phyloP scores from a whole-genome alignment of 139 green algal genomes.

The Chlorella sorokiniana region DNA sequence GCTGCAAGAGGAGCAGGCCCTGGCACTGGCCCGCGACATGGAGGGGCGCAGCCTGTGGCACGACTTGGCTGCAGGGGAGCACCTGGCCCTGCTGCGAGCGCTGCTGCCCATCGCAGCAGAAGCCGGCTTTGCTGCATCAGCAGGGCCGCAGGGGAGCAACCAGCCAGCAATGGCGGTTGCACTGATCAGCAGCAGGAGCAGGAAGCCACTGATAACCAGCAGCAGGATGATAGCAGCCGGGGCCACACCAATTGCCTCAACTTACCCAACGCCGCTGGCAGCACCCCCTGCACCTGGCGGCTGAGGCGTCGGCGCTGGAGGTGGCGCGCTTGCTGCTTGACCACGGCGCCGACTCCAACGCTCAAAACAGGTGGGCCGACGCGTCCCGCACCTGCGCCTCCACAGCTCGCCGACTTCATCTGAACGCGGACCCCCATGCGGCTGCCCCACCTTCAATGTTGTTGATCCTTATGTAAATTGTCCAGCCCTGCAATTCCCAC shows the following conservation, averaged over 20 bases:
- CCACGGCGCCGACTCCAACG: background rate
- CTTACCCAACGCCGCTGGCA: background rate
- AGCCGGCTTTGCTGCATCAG: background rate
- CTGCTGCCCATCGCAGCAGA: background rate
- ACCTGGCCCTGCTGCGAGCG: background rate
- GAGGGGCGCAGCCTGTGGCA: constrained; percentile 28
- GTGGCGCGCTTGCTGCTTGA: constrained; percentile 14
- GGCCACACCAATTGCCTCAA: constrained; percentile 1
- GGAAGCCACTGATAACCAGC: background rate
- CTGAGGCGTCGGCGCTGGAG: background rate
- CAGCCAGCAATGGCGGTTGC: background rate
- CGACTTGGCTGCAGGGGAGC: background rate
- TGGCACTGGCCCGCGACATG: background rate
- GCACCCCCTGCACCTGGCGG: constrained; percentile 13
- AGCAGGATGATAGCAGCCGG: background rate
- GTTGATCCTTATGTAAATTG: background rate
- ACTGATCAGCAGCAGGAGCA: background rate
- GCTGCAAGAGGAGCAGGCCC: background rate
- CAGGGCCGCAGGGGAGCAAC: too few species aligned
- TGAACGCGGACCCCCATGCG: background rate
- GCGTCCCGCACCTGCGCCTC: background rate
- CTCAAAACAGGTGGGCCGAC: constrained; percentile 16
- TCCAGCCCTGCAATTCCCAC: background rate
- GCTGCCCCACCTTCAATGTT: background rate
- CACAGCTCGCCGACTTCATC: background rate